A percentile compares a stretch with the other conserved stretches of the same genome.
phyloP scores from a whole-genome alignment of 2,329 filamentous ascomycete genomes.

The Neopestalotiopsis sp. region DNA sequence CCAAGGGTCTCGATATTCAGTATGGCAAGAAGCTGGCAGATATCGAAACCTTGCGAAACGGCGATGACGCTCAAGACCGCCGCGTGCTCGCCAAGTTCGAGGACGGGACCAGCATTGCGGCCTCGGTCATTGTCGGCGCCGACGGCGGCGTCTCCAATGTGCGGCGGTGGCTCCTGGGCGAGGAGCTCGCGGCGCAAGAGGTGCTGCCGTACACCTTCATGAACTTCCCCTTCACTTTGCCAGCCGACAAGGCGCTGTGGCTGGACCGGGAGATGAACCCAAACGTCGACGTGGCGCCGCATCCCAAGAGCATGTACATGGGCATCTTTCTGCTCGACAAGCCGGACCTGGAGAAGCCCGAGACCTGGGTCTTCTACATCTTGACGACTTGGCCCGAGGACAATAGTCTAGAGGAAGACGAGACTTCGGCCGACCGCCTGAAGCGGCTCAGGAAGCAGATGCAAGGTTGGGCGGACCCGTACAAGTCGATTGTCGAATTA shows the following conservation, averaged over 20 bases:
- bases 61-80: too few species aligned
- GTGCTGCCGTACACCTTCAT: constrained; percentile 22
- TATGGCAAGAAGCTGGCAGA: constrained; percentile 21
- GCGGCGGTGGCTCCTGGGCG: constrained; percentile 19
- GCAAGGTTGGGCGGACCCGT: constrained; percentile 23
- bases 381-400: constrained; percentile 19
- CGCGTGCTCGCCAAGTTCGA: constrained; percentile 15
- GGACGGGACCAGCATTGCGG: constrained; percentile 3
- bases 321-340: constrained; percentile 24
- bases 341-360: constrained; percentile 19
- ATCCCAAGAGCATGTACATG: constrained; percentile 24
- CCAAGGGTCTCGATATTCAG: constrained; percentile 13
- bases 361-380: constrained; percentile 23
- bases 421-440: constrained; percentile 9
- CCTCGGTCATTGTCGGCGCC: constrained; percentile 1
- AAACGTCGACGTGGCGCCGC: constrained; percentile 21
- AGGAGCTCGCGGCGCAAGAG: constrained; percentile 15
- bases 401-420: not conserved
- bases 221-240: constrained; percentile 21
- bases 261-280: constrained; percentile 19
- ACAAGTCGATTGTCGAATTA: constrained; percentile 21
- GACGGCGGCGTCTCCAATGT: constrained; percentile 20
- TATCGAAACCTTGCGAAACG: constrained; percentile 2
- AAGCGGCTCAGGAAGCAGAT: constrained; percentile 19
- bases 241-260: constrained; percentile 10